These are phyloP conservation scores for Boletellus sp. DNA, from an alignment of 768 basidiomycete genomes.

Conservation along the genomic window DNA sequence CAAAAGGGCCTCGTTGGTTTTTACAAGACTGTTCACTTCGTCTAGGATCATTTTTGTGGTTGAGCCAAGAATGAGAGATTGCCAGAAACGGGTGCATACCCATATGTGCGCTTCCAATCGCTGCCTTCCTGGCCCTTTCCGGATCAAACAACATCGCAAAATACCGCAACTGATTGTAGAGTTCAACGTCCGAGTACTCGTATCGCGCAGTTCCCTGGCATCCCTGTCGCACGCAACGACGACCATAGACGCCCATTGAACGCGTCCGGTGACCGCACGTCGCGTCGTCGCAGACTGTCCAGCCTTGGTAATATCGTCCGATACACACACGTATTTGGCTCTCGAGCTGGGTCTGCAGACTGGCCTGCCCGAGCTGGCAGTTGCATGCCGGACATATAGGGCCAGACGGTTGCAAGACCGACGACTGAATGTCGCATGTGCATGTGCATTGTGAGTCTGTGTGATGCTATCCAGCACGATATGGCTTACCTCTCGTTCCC, in stretches of 20 bases:
- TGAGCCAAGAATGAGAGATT: not conserved
- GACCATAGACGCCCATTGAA: slow-evolving; percentile 90
- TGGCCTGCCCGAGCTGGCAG: slow-evolving; percentile 47
- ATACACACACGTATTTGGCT: slow-evolving; percentile 77
- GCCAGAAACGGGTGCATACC: slow-evolving; percentile 30
- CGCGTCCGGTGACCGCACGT: slow-evolving; percentile 84
- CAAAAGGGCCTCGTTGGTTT: slow-evolving; percentile 51
- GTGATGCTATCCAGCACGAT: not conserved
- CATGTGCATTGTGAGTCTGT: not conserved
- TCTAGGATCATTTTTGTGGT: slow-evolving; percentile 42
- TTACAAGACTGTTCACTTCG: slow-evolving; percentile 47
- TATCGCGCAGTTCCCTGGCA: slow-evolving; percentile 12
- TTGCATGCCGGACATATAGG: slow-evolving; percentile 69
- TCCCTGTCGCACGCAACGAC: slow-evolving; percentile 58
- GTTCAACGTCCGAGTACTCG: slow-evolving; percentile 77
- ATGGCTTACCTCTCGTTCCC: slow-evolving; percentile 52
- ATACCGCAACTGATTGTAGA: slow-evolving; percentile 91
- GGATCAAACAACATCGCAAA: slow-evolving; percentile 75
- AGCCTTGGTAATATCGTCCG: slow-evolving; percentile 80
- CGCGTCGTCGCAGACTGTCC: slow-evolving; percentile 83
- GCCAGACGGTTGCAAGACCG: slow-evolving; percentile 62
- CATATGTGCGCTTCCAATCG: slow-evolving; percentile 42
- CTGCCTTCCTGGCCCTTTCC: slow-evolving; percentile 54
- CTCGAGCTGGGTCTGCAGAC: slow-evolving; percentile 83
- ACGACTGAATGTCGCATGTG: slow-evolving; percentile 42